Percentiles rank a stretch among this genome's conserved stretches.
Evolutionary conservation across 495 filamentous ascomycete genomes (phyloP).

Genomic region (Trichocladium antarcticum): DNA sequence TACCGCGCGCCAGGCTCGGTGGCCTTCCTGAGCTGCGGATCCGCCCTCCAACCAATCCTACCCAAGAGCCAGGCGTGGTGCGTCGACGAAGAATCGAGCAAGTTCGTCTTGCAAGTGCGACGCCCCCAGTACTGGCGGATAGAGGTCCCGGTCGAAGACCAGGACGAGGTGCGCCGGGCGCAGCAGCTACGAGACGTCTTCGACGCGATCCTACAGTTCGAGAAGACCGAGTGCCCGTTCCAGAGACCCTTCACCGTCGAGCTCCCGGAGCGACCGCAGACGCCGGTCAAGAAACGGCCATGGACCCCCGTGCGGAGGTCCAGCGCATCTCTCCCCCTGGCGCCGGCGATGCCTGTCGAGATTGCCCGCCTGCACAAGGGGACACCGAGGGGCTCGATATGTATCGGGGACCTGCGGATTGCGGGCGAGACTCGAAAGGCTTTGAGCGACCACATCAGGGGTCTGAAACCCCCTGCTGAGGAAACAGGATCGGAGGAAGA

Average conservation of each 20-base stretch:
- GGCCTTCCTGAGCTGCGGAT: slow-evolving; percentile 74
- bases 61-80: slow-evolving; percentile 88
- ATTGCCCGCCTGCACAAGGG: slow-evolving; percentile 13
- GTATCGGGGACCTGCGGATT: slow-evolving; percentile 5
- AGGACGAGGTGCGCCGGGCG: slow-evolving; percentile 49
- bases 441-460: background rate
- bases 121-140: slow-evolving; percentile 79
- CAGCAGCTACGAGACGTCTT: slow-evolving; percentile 59
- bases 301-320: slow-evolving; percentile 52
- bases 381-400: slow-evolving; percentile 7
- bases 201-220: slow-evolving; percentile 61
- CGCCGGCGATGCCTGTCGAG: slow-evolving; percentile 19
- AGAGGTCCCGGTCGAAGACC: slow-evolving; percentile 55
- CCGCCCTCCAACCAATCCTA: slow-evolving; percentile 68
- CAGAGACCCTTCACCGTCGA: slow-evolving; percentile 61
- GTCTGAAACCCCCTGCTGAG: background rate
- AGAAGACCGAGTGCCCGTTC: slow-evolving; percentile 82
- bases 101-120: slow-evolving; percentile 71
- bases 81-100: slow-evolving; percentile 67
- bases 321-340: slow-evolving; percentile 19
- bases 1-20: slow-evolving; percentile 72
- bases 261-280: slow-evolving; percentile 56
- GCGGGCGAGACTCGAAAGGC: background rate
- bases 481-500: background rate
- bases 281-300: slow-evolving; percentile 53